These are phyloP conservation scores for Elsinoe perseae DNA, from an alignment of 2,329 filamentous ascomycete genomes.

Conservation along the genomic window DNA sequence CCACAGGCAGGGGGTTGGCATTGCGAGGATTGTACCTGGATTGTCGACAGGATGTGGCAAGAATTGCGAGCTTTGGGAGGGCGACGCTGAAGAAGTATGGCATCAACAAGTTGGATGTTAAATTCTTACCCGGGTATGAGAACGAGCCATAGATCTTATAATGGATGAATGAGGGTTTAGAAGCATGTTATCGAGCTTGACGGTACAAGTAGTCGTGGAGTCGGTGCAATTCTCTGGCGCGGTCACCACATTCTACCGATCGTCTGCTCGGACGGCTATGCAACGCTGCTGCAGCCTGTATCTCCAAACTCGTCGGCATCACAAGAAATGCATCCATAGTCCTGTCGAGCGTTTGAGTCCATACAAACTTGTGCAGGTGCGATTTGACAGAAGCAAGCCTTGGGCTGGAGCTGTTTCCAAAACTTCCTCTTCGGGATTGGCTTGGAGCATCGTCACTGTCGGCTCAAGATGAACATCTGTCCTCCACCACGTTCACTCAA, in stretches of 20 bases:
- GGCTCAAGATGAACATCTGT: background rate
- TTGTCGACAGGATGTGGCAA: slow-evolving; percentile 9
- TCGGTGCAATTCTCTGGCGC: too few relatives aligned
- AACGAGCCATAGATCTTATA: background rate
- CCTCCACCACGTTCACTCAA: background rate
- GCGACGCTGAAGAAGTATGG: slow-evolving; percentile 1
- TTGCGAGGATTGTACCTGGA: slow-evolving; percentile 9
- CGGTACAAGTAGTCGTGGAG: too few relatives aligned
- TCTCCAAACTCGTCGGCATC: too few relatives aligned
- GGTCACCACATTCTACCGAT: too few relatives aligned
- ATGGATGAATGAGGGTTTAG: background rate
- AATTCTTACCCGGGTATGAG: slow-evolving; percentile 10
- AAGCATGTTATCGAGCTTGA: too few relatives aligned
- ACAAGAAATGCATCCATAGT: too few relatives aligned
- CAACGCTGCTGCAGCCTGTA: too few relatives aligned
- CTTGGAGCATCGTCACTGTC: background rate
- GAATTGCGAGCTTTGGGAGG: background rate
- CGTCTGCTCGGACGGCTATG: too few relatives aligned
- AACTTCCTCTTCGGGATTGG: background rate
- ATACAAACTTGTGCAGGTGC: too few relatives aligned
- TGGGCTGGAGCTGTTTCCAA: too few relatives aligned
- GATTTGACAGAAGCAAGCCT: too few relatives aligned
- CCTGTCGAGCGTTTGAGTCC: too few relatives aligned
- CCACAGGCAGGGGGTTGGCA: background rate
- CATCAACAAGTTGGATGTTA: slow-evolving; percentile 2